Evolutionary conservation across 2,329 filamentous ascomycete genomes (phyloP).

Genomic region (Alternaria gansuensis): DNA sequence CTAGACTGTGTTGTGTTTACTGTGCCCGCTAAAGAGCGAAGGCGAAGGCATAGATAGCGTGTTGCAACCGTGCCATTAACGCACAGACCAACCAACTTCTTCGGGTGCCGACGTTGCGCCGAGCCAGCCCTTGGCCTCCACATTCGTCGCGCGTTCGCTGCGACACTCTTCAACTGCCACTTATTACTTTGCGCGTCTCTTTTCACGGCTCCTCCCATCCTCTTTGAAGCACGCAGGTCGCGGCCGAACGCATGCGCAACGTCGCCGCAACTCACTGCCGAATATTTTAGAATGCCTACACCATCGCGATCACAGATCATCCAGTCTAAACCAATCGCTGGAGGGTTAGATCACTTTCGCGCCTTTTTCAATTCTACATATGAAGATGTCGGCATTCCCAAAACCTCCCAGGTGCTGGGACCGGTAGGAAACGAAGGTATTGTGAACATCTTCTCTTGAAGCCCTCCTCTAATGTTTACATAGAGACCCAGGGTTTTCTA

Average conservation of each 20-base stretch:
- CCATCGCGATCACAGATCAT: too few species aligned
- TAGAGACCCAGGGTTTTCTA: constrained; percentile 1
- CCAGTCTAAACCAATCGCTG: not conserved
- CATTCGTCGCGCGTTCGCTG: not conserved
- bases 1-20: too few species aligned
- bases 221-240: not conserved
- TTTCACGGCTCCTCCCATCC: not conserved
- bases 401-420: not conserved
- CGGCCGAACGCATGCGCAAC: constrained; percentile 1
- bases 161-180: not conserved
- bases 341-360: constrained; percentile 20
- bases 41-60: too few species aligned
- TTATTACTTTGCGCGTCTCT: constrained; percentile 1
- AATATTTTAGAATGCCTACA: too few species aligned
- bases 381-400: not conserved
- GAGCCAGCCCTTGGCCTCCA: not conserved
- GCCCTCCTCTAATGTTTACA: constrained; percentile 2
- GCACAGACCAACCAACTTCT: too few species aligned
- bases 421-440: constrained; percentile 10
- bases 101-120: constrained; percentile 2
- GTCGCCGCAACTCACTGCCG: constrained; percentile 3
- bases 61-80: too few species aligned
- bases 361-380: constrained; percentile 13
- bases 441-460: not conserved
- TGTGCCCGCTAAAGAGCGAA: too few species aligned